Evolutionary conservation across 1,139 yeast species (phyloP), one percentile per base, ranked within the genome.

Genomic region (Saccharomyces pastorianus): DNA sequence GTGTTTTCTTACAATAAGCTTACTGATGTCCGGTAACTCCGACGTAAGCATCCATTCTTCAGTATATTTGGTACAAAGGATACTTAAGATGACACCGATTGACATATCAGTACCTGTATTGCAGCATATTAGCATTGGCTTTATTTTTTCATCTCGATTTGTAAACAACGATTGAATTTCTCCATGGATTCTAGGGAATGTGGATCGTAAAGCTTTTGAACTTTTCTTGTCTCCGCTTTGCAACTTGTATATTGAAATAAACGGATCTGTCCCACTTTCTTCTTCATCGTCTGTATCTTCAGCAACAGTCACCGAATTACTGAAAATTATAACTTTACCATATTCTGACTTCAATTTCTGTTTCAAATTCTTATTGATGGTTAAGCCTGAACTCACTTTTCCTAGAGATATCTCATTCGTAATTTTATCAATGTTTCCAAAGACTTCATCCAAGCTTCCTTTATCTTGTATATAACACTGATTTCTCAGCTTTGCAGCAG

Each of bases 31-130:
- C 6, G 60, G 58, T 3, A 57, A 47, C 3, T 56, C 51, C 2
- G 58, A 56, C 1, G 54, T 51, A 0, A 61, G 62, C 0, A 60
- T 49, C 79, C 85, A 82, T 1, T 72, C 65, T 3, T 69, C 56
- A 51, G 78, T 72, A 61, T 73, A 84, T 55, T 73, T 69, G 34
- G 69, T 65, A 57, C 85, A 76, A 13, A 85, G 68, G 1, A 83
- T 63, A 7, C 79, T 72, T 3, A 88, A 68, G 0, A 81, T 76
- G 0, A 85, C 74, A 0, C 87, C 89, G 2, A 82, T 77, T 4
- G 89, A 77, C 41, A 88, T 67, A 62, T 88, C 96, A 2, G 76
- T 73, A 0, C 89, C 93, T 0, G 80, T 72, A 44, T 83, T 85
- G 62, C 95, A 85, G 4, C 84, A 64, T 0, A 87, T 65, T 17